Conservation (phyloP, 1,284 basidiomycete genomes). For the Neolentinus lepideus region DNA sequence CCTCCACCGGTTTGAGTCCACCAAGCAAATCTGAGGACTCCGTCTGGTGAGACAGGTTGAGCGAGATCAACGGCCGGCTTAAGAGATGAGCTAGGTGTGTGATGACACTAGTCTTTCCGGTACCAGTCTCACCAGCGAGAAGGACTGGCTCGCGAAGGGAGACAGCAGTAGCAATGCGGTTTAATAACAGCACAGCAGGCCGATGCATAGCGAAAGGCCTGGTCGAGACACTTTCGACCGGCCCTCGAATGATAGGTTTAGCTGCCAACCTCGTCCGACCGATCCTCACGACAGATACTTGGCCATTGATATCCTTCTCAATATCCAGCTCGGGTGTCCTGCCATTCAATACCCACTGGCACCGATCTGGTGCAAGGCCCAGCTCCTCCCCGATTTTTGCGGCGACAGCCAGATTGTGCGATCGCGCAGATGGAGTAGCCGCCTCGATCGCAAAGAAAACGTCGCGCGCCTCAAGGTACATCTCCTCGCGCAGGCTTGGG, state of each 20-base stretch:
- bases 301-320: slow-evolving; percentile 61
- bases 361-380: slow-evolving; percentile 56
- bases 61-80: slow-evolving; percentile 72
- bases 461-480: slow-evolving; percentile 87
- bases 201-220: slow-evolving; percentile 88
- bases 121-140: slow-evolving; percentile 96
- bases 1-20: slow-evolving; percentile 93
- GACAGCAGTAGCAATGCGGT: slow-evolving; percentile 76
- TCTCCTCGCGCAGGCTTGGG: slow-evolving; percentile 79
- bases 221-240: slow-evolving; percentile 23
- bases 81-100: slow-evolving; percentile 85
- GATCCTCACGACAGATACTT: slow-evolving; percentile 42
- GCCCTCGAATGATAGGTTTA: slow-evolving; percentile 20
- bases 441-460: slow-evolving; percentile 81
- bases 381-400: slow-evolving; percentile 56
- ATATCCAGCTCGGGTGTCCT: slow-evolving; percentile 64
- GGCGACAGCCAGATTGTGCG: slow-evolving; percentile 42
- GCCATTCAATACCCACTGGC: slow-evolving; percentile 46
- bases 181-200: slow-evolving; percentile 77
- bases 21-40: slow-evolving; percentile 94
- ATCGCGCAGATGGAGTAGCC: slow-evolving; percentile 44
- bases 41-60: slow-evolving; percentile 96
- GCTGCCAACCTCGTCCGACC: slow-evolving; percentile 53
- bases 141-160: slow-evolving; percentile 80
- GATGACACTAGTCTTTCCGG: slow-evolving; percentile 94